Conservation (phyloP, 257 asterid species). For the Handroanthus guayacan region DNA sequence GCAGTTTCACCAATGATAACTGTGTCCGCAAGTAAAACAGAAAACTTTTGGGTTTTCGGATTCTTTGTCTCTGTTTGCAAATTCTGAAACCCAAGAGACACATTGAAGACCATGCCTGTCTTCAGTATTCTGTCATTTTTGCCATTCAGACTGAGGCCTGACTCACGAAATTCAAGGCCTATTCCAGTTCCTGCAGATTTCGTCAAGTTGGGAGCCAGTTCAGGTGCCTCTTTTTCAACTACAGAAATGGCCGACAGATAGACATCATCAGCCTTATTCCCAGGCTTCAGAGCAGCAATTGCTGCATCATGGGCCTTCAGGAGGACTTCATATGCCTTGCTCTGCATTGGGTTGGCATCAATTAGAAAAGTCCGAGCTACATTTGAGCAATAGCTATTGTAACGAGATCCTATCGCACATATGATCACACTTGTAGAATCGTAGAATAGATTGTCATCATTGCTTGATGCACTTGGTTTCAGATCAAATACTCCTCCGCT, state of each 20-base stretch:
- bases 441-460: constrained; percentile 53
- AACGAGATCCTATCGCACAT: constrained; percentile 68
- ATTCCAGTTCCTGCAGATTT: constrained; percentile 76
- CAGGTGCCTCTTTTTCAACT: constrained; percentile 63
- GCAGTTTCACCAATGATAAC: constrained; percentile 41
- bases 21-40: constrained; percentile 64
- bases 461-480: constrained; percentile 65
- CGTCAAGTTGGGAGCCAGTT: constrained; percentile 52
- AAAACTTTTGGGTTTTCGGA: constrained; percentile 51
- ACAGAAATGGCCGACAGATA: constrained; percentile 56
- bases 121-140: constrained; percentile 59
- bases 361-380: constrained; percentile 64
- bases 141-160: constrained; percentile 50
- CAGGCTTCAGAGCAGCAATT: constrained; percentile 60
- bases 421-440: constrained; percentile 60
- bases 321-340: constrained; percentile 67
- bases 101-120: constrained; percentile 67
- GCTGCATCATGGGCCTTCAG: constrained; percentile 68
- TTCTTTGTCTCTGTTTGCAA: constrained; percentile 47
- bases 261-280: constrained; percentile 50
- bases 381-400: constrained; percentile 68
- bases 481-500: constrained; percentile 71
- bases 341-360: constrained; percentile 53
- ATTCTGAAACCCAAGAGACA: constrained; percentile 65
- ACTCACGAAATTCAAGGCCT: constrained; percentile 75